A percentile compares a stretch with the other conserved stretches of the same genome.
These are phyloP conservation scores for Brassica hybrid DNA, from an alignment of 441 rosid genomes.

Conservation along the genomic window DNA sequence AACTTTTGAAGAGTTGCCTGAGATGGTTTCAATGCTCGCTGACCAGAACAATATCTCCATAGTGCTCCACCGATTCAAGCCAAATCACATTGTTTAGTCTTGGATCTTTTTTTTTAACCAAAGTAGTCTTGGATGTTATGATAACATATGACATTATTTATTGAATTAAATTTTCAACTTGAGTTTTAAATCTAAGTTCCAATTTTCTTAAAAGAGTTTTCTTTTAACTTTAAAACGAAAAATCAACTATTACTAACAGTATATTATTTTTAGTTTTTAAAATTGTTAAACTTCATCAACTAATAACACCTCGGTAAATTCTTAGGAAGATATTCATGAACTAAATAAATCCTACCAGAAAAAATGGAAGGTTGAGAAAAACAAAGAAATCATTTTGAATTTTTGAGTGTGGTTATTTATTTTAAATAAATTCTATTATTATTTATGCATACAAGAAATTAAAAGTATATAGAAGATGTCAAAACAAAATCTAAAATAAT, in stretches of 20 bases:
- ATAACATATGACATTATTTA: neutral
- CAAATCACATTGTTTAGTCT: neutral
- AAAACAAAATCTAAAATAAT: too few species aligned
- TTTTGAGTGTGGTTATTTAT: too few species aligned
- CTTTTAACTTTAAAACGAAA: neutral
- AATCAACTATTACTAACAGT: neutral
- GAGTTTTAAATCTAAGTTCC: too few species aligned
- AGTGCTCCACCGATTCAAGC: neutral
- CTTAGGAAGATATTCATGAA: too few species aligned
- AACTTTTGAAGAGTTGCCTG: constrained; percentile 11
- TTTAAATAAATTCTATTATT: too few species aligned
- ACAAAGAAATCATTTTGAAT: too few species aligned
- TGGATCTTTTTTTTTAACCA: neutral
- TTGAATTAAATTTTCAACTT: neutral
- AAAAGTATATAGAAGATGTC: too few species aligned
- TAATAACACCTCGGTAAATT: too few species aligned
- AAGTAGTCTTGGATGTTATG: neutral
- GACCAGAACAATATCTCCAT: neutral
- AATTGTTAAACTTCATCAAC: neutral
- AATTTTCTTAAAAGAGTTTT: too few species aligned
- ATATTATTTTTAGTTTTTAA: neutral
- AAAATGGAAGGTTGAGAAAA: too few species aligned
- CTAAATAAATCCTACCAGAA: too few species aligned
- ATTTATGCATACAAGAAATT: too few species aligned
- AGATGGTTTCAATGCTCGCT: constrained; percentile 25